Conservation (phyloP, 2,329 filamentous ascomycete genomes). For the Nemania serpens region DNA sequence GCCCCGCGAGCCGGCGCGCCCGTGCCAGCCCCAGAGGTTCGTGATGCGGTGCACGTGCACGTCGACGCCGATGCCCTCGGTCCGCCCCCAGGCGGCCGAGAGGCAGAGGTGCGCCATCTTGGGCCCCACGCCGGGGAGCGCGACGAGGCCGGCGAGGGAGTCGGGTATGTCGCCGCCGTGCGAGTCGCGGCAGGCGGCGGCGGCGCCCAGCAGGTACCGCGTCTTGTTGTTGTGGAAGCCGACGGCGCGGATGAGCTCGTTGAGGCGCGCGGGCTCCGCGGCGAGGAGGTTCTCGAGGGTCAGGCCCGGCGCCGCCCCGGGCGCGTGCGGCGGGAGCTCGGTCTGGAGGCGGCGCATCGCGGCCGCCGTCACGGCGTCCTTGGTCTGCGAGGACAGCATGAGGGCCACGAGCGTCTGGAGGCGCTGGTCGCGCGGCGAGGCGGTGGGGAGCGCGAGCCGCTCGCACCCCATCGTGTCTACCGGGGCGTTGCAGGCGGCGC, state of each 20-base stretch:
- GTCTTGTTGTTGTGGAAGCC: conserved; percentile 97
- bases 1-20: conserved; percentile 55
- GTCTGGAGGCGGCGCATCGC: conserved; percentile 81
- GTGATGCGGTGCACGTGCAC: conserved; percentile 95
- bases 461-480: conserved; percentile 99
- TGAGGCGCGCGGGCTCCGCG: conserved; percentile 66
- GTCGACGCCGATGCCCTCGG: conserved; percentile 85
- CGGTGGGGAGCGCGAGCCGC: conserved; percentile 63
- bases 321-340: conserved; percentile 62
- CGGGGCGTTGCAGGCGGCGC: conserved; percentile 70
- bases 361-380: conserved; percentile 85
- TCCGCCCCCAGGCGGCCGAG: conserved; percentile 68
- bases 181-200: conserved; percentile 71
- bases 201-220: conserved; percentile 76
- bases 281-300: conserved; percentile 79
- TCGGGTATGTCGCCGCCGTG: conserved; percentile 79
- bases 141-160: conserved; percentile 74
- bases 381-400: conserved; percentile 92
- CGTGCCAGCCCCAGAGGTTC: conserved; percentile 92
- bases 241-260: conserved; percentile 79
- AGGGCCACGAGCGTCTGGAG: conserved; percentile 87
- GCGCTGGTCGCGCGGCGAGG: conserved; percentile 62
- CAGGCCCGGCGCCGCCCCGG: conserved; percentile 57
- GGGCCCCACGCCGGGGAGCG: conserved; percentile 84
- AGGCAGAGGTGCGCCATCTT: conserved; percentile 95